These are phyloP conservation scores for Lentinula edodes DNA, from an alignment of 768 basidiomycete genomes.

Conservation along the genomic window DNA sequence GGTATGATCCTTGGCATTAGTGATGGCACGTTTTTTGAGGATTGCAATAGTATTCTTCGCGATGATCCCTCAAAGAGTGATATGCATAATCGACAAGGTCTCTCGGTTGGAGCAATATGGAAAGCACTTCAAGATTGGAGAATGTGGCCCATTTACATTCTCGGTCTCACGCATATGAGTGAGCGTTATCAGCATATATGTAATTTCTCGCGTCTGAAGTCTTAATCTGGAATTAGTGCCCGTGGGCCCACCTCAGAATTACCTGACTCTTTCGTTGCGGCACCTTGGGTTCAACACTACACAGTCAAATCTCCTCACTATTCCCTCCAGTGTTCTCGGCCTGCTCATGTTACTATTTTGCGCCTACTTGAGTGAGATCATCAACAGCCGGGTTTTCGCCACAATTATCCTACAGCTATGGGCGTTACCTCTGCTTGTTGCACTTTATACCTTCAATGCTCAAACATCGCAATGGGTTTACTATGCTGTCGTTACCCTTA, in stretches of 20 bases:
- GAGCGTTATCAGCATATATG: neutral
- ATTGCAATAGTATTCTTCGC: constrained; percentile 37
- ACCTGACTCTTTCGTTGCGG: constrained; percentile 59
- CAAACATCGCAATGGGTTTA: constrained; percentile 52
- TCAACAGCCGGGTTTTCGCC: constrained; percentile 51
- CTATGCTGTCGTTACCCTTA: constrained; percentile 45
- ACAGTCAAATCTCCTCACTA: constrained; percentile 54
- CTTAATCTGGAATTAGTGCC: constrained; percentile 35
- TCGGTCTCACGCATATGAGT: constrained; percentile 48
- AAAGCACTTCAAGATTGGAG: constrained; percentile 51
- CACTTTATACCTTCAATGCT: constrained; percentile 44
- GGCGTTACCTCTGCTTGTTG: constrained; percentile 52
- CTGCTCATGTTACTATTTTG: constrained; percentile 40
- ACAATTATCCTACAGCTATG: constrained; percentile 53
- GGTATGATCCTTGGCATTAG: constrained; percentile 16
- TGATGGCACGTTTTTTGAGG: neutral
- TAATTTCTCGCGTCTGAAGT: neutral
- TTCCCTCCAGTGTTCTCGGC: constrained; percentile 55
- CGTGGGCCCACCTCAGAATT: constrained; percentile 51
- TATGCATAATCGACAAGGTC: constrained; percentile 71
- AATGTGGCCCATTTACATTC: constrained; percentile 60
- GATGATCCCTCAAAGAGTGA: constrained; percentile 63
- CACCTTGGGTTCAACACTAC: constrained; percentile 61
- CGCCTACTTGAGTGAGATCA: constrained; percentile 46
- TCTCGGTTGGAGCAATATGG: constrained; percentile 43